Base-by-base conservation (phyloP, 805 yeast species). In the Candida patagonica region DNA sequence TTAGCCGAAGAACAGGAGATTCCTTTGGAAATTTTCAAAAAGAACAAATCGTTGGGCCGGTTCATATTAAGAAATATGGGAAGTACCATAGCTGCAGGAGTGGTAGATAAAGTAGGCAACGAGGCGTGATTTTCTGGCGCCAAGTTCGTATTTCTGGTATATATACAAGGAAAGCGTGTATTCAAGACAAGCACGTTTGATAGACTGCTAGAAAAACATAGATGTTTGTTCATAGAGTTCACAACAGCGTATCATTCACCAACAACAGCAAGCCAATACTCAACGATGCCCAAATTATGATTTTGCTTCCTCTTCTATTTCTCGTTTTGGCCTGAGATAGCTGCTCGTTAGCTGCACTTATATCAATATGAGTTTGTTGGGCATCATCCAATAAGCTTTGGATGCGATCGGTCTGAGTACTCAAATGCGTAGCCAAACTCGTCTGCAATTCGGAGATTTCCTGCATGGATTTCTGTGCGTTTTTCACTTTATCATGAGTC, bases 401-500 rank as follows among this genome's bases (percentile, higher is more conserved):
- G 12, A 87, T 80, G 55, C 74, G 78, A 39, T 80, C 80, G 5
- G 80, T 75, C 59, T 87, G 96, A 1, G 74, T 58, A 19, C 74
- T 73, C 35, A 87, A 65, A 55, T 88, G 94, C 40, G 78, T 66
- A 9, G 84, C 70, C 40, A 87, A 65, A 53, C 84, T 92, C 19
- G 78, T 67, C 53, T 87, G 89, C 45, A 88, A 59, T 40, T 78
- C 73, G 1, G 87, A 71, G 31, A 88, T 79, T 53, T 85, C 95
- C 16, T 52, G 50, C 48, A 65, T 53, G 21, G 67, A 59, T 47
- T 52, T 53, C 45, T 64, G 69, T 2, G 67, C 68, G 27, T 50
- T 51, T 30, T 55, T 51, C 2, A 65, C 66, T 42, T 62, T 59
- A 31, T 55, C 58, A 15, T 61, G 53, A 7, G 60, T 54, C 13